Base-by-base conservation (phyloP, 306 rosid genomes). In the Citrullus mucosospermus region DNA sequence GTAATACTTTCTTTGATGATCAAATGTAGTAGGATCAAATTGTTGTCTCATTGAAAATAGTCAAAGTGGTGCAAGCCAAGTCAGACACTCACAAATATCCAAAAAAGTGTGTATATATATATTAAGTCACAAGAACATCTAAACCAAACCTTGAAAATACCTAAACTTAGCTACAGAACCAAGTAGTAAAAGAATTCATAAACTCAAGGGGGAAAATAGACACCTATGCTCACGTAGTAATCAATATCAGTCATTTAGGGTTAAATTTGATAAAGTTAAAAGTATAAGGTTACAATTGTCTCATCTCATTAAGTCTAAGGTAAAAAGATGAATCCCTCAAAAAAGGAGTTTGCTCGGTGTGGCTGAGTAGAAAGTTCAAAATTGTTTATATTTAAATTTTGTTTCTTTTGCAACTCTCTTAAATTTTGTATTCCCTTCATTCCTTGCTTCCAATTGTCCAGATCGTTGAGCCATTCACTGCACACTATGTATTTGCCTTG, bases 401-500 rank as follows among this genome's bases (percentile, higher is more conserved):
- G 9, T 12, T 9, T 25, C 60, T 58, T 38, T 80, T 11, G 6
- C 9, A 8, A 8, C 20, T 41, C 60, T 25, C 30, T 38, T 61
- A 36, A 66, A 66, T 66, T 39, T 48, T 69, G 55, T 43, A 43
- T 12, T 43, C 55, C 32, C 22, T 46, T 46, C 59, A 9, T 12
- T 57, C 25, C 44, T 62, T 50, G 51, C 22, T 74, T 50, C 15
- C 10, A 34, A 34, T 77, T 70, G 46, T 56, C 43, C 75, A 91
- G 94, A 89, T 91, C 77, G 89, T 91, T 68, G 97, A 91, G 85
- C 94, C 97, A 48, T 89, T 91, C 85, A 91, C 94, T 0, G 93
- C 92, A 39, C 90, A 84, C 81, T 89, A 91, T 84, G 93, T 91
- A 71, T 91, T 91, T 84, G 92, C 97, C 25, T 88, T 91, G 15